Evolutionary conservation across 306 rosid genomes (phyloP), one percentile per base, ranked within the genome.

Genomic region (Corylus avellana): DNA sequence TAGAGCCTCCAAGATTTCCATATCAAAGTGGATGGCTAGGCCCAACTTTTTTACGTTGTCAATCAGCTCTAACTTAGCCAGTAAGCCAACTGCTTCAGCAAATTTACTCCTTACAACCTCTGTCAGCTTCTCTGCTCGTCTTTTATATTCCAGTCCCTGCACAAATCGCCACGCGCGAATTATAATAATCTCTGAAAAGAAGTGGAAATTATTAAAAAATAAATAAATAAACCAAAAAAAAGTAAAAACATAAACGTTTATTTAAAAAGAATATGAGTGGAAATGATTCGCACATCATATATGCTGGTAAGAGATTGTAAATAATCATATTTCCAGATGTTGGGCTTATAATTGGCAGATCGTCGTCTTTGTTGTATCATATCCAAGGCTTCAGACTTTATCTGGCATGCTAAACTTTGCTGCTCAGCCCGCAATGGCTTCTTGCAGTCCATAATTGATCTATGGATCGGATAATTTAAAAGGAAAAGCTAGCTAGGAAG

Each of bases 341-440:
- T 84, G 49, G 91, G 90, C 70, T 83, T 87, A 61, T 92, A 90
- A 77, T 92, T 87, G 51, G 90, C 89, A 25, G 91, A 81, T 66
- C 86, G 80, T 66, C 86, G 80, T 78, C 86, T 74, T 74, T 86
- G 77, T 25, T 72, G 55, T 20, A 62, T 7, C 1, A 20, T 53
- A 35, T 73, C 25, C 22, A 5, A 51, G 58, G 69, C 61, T 58
- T 59, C 49, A 14, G 68, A 42, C 14, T 70, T 35, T 29, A 22
- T 22, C 25, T 22, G 25, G 25, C 25, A 22, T 63, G 46, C 8
- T 32, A 16, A 62, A 13, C 39, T 29, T 47, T 72, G 46, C 39
- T 8, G 16, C 16, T 22, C 55, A 48, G 9, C 59, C 16, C 29
- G 59, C 39, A 27, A 25, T 10, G 12, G 39, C 27, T 12, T 4